Base-by-base conservation (phyloP, 495 filamentous ascomycete genomes). In the Neurospora sp. region DNA sequence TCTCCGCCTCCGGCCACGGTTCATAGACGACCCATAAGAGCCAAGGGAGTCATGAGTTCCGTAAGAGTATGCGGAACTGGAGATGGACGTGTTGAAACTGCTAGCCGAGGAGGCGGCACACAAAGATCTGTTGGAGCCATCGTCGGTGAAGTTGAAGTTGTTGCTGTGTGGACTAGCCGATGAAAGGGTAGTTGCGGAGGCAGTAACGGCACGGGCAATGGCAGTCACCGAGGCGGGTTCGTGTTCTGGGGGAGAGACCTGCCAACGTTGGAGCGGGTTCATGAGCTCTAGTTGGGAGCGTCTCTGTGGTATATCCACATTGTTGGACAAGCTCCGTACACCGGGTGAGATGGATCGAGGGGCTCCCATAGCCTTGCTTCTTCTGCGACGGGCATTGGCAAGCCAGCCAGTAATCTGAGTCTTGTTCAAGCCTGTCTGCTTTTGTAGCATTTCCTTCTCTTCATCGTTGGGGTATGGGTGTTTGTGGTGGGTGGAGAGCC, bases 231-330 rank as follows among this genome's bases (percentile, higher is more conserved):
- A 87, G 75, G 93, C 93, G 61, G 93, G 89, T 89, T 96, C 93
- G 85, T 95, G 87, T 83, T 96, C 93, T 22, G 93, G 93, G 9
- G 93, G 93, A 71, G 92, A 94, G 81, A 91, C 85, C 81, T 92
- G 89, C 93, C 93, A 97, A 85, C 93, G 86, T 81, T 96, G 92
- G 68, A 96, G 80, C 12, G 93, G 93, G 74, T 92, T 93, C 89
- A 94, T 90, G 79, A 88, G 82, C 41, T 91, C 87, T 35, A 89
- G 73, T 39, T 87, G 82, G 27, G 83, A 81, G 72, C 81, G 82
- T 72, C 83, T 80, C 72, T 78, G 83, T 27, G 79, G 91, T 85
- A 95, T 93, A 76, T 93, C 87, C 71, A 95, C 88, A 5, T 88
- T 87, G 70, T 86, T 86, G n/a, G 86, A 77, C 75, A 82, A 84